Base-by-base conservation (phyloP, 768 basidiomycete species). In the Lentinula sp. region DNA sequence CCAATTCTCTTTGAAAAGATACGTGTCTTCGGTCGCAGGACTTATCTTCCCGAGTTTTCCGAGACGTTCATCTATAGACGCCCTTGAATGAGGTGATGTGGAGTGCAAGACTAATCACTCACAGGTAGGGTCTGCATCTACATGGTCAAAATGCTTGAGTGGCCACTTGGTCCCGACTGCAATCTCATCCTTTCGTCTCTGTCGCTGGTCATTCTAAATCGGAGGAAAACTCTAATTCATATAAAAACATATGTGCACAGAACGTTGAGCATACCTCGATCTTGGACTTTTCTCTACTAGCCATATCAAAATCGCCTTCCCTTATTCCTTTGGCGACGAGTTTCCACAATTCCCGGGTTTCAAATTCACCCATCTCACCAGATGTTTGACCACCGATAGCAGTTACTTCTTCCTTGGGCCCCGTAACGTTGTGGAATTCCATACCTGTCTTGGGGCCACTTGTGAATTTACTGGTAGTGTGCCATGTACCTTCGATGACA, bases 281-380 rank as follows among this genome's bases (percentile, higher is more conserved):
- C 73, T 86, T 82, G 51, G 80, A 82, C 85, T 99, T 98, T 71
- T 95, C 96, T 65, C 74, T 77, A 62, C 88, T 88, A 3, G 96
- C 96, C n/a, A 79, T 74, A 56, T 99, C 96, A 70, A 94, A 98
- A 69, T 98, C 93, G 13, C 92, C 91, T 61, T 88, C 89, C 59
- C 89, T 76, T 62, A 98, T 98, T 13, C 96, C 96, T 70, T 90
- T 90, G 20, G 95, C 88, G 23, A 98, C 96, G 51, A 82, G 78
- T 63, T 77, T 73, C 96, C 96, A 98, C 62, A 97, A 76, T 67
- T 80, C 80, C 66, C 96, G 79, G 61, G 88, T 94, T 79, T 99
- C 96, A 78, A 85, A 94, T 66, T 89, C 86, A n/a, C 81, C 81
- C 75, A 90, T 86, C 61, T 80, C 77, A 20, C 79, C 80, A 64